A percentile compares a stretch with the other conserved stretches of the same genome.
Evolutionary conservation across 208 protist genomes (phyloP).

Genomic region (Vickermania ingenoplastis): DNA sequence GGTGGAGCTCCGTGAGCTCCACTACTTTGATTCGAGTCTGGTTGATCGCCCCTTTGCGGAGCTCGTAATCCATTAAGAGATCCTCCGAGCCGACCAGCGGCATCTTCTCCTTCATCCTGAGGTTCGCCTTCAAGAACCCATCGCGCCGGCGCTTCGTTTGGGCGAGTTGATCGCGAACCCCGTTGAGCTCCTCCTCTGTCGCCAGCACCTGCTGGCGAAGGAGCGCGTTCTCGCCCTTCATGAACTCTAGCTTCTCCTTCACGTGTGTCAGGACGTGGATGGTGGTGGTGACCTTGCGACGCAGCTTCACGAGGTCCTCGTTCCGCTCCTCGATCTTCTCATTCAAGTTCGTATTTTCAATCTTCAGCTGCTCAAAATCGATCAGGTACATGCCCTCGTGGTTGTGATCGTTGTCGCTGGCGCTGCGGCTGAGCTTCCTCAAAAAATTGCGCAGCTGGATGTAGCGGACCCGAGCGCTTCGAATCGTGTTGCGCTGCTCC

Average conservation of each 20-base stretch:
- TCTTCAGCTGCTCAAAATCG: slow-evolving; percentile 99
- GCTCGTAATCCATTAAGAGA: slow-evolving; percentile 93
- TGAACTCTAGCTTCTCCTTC: slow-evolving; percentile 97
- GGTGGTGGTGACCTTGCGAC: slow-evolving; percentile 92
- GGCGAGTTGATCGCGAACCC: slow-evolving; percentile 80
- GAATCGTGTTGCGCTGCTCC: slow-evolving; percentile 67
- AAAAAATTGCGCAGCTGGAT: slow-evolving; percentile 83
- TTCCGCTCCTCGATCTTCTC: slow-evolving; percentile 98
- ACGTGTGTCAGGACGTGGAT: slow-evolving; percentile 97
- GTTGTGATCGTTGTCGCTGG: slow-evolving; percentile 55
- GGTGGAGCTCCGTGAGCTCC: slow-evolving; percentile 67
- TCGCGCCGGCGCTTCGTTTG: slow-evolving; percentile 90
- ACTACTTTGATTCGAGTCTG: slow-evolving; percentile 62
- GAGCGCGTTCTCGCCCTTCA: slow-evolving; percentile 85
- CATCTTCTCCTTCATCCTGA: slow-evolving; percentile 86
- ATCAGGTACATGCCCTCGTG: slow-evolving; percentile 94
- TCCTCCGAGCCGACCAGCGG: slow-evolving; percentile 90
- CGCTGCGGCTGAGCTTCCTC: slow-evolving; percentile 48
- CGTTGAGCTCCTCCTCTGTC: slow-evolving; percentile 84
- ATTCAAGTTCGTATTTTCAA: slow-evolving; percentile 97
- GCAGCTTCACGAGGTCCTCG: slow-evolving; percentile 95
- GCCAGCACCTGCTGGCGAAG: slow-evolving; percentile 81
- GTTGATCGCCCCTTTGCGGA: slow-evolving; percentile 73
- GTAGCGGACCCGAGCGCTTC: slow-evolving; percentile 80
- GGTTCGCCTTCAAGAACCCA: slow-evolving; percentile 72